A percentile compares a stretch with the other conserved stretches of the same genome.
Evolutionary conservation across 768 basidiomycete genomes (phyloP).

Genomic region (Sistotremastrum suecicum): DNA sequence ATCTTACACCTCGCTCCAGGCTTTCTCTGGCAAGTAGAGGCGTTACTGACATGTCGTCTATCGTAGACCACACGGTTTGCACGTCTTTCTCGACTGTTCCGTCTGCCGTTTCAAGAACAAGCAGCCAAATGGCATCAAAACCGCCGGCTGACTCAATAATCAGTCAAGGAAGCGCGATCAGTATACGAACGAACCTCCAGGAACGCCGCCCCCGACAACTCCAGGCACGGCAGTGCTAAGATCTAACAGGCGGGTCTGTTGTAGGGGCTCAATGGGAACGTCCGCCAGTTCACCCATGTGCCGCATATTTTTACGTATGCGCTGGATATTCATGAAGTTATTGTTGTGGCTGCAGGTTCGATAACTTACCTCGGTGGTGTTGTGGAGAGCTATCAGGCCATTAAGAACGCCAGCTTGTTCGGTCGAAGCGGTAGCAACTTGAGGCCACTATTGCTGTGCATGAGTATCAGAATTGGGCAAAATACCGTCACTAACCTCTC

Average conservation of each 20-base stretch:
- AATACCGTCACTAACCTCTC: not conserved
- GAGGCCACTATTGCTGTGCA: not conserved
- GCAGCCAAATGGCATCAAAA: conserved; percentile 92
- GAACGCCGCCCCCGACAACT: conserved; percentile 89
- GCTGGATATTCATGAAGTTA: conserved; percentile 25
- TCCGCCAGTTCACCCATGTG: conserved; percentile 63
- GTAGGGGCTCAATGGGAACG: conserved; percentile 82
- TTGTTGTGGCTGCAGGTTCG: not conserved
- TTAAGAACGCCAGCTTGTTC: no score
- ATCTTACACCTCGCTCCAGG: conserved; percentile 42
- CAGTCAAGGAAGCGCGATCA: not conserved
- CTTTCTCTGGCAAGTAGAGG: conserved; percentile 65
- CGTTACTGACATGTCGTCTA: conserved; percentile 49
- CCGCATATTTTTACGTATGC: conserved; percentile 67
- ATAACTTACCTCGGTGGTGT: conserved; percentile 38
- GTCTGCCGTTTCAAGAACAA: conserved; percentile 52
- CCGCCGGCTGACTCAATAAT: conserved; percentile 59
- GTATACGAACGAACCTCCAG: conserved; percentile 58
- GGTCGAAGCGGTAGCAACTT: no score
- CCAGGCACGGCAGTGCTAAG: conserved; percentile 64
- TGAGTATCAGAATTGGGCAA: not conserved
- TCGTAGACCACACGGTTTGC: conserved; percentile 54
- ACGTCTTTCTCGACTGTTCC: conserved; percentile 35
- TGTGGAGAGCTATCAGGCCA: conserved; percentile 10
- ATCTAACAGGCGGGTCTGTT: conserved; percentile 77